Base-by-base conservation (phyloP, 164 flowering plant genomes). In the Vitis labrusca region DNA sequence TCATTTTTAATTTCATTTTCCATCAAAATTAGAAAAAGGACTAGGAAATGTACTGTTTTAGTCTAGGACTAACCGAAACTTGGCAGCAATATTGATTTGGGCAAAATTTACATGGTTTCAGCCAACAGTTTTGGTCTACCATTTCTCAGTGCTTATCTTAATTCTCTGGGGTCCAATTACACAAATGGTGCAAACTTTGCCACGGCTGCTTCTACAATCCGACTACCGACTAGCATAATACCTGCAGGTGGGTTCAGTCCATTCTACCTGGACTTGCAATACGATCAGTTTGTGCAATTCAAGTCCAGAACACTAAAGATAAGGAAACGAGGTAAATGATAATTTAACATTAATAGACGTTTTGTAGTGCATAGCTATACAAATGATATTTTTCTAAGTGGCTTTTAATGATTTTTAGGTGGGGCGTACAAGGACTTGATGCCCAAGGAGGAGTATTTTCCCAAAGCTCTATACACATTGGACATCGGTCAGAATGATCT, bases 401-500 rank as follows among this genome's bases (percentile, higher is more conserved):
- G 44, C 44, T 37, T 37, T 37, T 3, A 37, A 37, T 29, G 12
- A 15, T 65, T 19, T 15, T 53, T 27, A 70, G 76, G 76, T 13
- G 71, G 71, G 7, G 11, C 71, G 8, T 67, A 5, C 13, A 62
- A 10, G 66, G 61, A 50, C 16, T 49, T 74, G 15, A 12, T 77
- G 63, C 82, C 85, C 6, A 70, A 59, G 48, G 59, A 65, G 11
- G 69, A 75, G 9, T 59, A 67, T 23, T 80, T 77, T 50, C 9
- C 47, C 1, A 48, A 62, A 17, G 82, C 78, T 49, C 37, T 76
- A 12, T 79, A 79, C 65, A 76, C 75, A 2, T 70, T 70, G 14
- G 82, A 79, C 23, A 73, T 79, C 12, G 83, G 83, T 17, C 83
- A 77, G n/a, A 80, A 80, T 17, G 80, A 80, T 52, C 76, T 80